Conservation (phyloP, 495 filamentous ascomycete species). For the Endocarpon pusillum region DNA sequence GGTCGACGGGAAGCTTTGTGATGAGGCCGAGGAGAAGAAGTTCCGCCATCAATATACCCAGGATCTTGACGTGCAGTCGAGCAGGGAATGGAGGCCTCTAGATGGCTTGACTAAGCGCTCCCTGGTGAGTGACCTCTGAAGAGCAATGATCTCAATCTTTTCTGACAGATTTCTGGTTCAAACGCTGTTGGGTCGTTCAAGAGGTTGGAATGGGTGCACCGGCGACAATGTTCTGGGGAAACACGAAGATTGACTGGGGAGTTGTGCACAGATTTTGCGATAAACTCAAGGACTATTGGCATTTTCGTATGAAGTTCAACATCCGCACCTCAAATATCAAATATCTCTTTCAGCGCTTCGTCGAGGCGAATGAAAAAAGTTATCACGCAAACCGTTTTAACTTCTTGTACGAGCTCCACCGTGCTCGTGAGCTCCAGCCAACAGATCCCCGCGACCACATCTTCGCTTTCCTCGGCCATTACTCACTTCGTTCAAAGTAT, state of each 20-base stretch:
- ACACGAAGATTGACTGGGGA: neutral
- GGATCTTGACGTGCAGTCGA: no score
- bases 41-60: no score
- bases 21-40: no score
- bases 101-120: no score
- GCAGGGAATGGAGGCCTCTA: no score
- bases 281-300: neutral
- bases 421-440: constrained; percentile 1
- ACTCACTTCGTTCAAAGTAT: no score
- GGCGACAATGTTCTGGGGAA: neutral
- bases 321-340: neutral
- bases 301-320: neutral
- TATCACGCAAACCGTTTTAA: neutral
- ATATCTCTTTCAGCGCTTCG: neutral
- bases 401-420: neutral
- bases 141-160: no score
- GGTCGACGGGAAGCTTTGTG: no score
- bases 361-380: neutral
- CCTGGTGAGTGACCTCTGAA: no score
- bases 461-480: constrained; percentile 4
- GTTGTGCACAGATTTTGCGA: neutral
- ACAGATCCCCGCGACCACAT: constrained; percentile 6
- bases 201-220: neutral
- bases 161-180: no score
- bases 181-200: constrained; percentile 2